A percentile compares a stretch with the other conserved stretches of the same genome.
These are phyloP conservation scores for Ilyonectria sp. DNA, from an alignment of 2,329 filamentous ascomycete genomes.

Conservation along the genomic window DNA sequence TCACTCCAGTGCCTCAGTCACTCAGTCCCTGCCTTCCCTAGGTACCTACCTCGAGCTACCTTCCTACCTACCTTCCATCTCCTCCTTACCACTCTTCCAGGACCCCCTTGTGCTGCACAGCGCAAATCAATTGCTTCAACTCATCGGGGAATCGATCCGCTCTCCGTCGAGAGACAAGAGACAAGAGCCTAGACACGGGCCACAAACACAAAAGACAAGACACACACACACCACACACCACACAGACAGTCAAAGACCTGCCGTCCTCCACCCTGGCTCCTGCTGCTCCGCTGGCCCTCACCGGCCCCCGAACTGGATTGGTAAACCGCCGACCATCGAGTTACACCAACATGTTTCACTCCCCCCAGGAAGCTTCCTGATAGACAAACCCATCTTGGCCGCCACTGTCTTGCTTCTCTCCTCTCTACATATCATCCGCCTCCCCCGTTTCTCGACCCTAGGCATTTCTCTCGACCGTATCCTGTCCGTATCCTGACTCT, in stretches of 20 bases:
- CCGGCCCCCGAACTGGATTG: conserved; percentile 45
- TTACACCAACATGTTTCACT: conserved; percentile 57
- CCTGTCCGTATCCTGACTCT: conserved; percentile 16
- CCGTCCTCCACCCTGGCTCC: conserved; percentile 4
- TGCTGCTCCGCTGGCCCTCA: conserved; percentile 20
- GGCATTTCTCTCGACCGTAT: conserved; percentile 19
- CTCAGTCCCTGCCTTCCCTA: background rate
- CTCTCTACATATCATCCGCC: conserved; percentile 27
- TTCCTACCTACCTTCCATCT: background rate
- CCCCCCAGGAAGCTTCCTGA: conserved; percentile 45
- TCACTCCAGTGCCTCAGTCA: background rate
- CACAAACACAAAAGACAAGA: conserved; percentile 16
- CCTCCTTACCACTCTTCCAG: background rate
- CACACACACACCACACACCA: conserved; percentile 6
- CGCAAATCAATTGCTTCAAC: conserved; percentile 22
- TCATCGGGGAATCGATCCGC: conserved; percentile 22
- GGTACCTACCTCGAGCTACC: conserved; percentile 4
- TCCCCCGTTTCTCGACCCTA: conserved; percentile 23
- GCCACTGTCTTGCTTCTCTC: conserved; percentile 25
- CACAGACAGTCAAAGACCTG: conserved; percentile 8
- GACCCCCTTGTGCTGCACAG: conserved; percentile 11
- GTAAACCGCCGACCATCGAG: conserved; percentile 49
- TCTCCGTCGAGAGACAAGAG: conserved; percentile 21
- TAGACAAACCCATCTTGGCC: conserved; percentile 35
- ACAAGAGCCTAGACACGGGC: conserved; percentile 19